Conservation (phyloP, 2,329 filamentous ascomycete genomes). For the Colletotrichum incanum region DNA sequence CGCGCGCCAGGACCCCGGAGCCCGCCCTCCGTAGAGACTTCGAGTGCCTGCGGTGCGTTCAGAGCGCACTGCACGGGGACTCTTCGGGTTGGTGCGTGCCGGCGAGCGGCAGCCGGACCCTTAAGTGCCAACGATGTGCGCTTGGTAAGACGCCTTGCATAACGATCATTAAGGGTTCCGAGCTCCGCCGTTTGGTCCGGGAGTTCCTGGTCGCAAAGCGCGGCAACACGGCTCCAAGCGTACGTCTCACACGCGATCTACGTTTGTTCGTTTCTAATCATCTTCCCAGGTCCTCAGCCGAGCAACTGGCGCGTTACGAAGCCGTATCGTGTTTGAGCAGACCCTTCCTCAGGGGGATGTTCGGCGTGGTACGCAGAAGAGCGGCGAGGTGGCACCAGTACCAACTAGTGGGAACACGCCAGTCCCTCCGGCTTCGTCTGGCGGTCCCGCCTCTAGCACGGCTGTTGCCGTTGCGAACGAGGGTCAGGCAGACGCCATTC, state of each 20-base stretch:
- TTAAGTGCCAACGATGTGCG: not conserved
- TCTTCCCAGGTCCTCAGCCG: not conserved
- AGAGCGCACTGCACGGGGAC: not conserved
- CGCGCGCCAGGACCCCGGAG: not conserved
- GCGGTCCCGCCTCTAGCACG: not conserved
- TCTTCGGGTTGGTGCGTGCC: not conserved
- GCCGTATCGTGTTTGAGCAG: not conserved
- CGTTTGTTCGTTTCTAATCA: not conserved
- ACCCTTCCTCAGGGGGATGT: not conserved
- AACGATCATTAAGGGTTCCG: not conserved
- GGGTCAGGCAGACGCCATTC: not conserved
- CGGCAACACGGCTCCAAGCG: not conserved
- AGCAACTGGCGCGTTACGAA: not conserved
- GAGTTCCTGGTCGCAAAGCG: not conserved
- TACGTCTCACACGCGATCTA: not conserved
- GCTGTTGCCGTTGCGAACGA: not conserved
- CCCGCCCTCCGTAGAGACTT: not conserved
- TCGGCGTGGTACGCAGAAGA: not conserved
- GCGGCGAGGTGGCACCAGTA: not conserved
- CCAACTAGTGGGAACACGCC: not conserved
- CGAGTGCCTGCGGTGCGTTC: not conserved
- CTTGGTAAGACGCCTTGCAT: not conserved
- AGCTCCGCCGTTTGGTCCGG: not conserved
- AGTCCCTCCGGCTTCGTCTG: too few relatives aligned
- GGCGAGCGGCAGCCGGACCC: not conserved